Conservation (phyloP, 176 grass and related monocot genomes). For the Metroxylon sagu region DNA sequence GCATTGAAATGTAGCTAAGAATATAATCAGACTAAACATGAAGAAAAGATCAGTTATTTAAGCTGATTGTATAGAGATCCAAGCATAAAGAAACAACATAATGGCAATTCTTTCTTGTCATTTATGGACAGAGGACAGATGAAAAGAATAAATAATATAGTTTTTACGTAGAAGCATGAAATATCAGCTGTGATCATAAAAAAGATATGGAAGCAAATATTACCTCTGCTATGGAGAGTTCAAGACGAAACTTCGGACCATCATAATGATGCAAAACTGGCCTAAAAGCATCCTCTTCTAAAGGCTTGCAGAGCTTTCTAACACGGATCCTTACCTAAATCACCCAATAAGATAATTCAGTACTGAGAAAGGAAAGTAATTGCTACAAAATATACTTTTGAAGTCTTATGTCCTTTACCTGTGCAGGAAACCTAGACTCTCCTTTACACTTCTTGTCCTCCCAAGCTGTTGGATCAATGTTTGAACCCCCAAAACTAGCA, state of each 20-base stretch:
- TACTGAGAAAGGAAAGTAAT: not conserved
- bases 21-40: too few relatives aligned
- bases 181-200: not conserved
- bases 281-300: conserved; percentile 98
- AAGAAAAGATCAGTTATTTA: too few relatives aligned
- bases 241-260: conserved; percentile 92
- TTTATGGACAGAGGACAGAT: not conserved
- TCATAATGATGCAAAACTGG: conserved; percentile 97
- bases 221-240: conserved; percentile 97
- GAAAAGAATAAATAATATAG: not conserved
- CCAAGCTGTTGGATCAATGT: conserved; percentile 95
- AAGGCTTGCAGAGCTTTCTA: conserved; percentile 81
- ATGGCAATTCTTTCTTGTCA: too few relatives aligned
- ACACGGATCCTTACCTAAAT: conserved; percentile 83
- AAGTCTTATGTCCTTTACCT: conserved; percentile 34
- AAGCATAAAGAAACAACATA: too few relatives aligned
- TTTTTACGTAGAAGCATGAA: conserved; percentile 2
- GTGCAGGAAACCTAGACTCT: conserved; percentile 92
- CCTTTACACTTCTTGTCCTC: conserved; percentile 99
- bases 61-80: too few relatives aligned
- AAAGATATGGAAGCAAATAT: not conserved
- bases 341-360: conserved; percentile 21
- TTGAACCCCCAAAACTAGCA: conserved; percentile 92
- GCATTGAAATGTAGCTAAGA: too few relatives aligned
- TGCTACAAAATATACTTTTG: not conserved